Base-by-base conservation (phyloP, 352 stramenopile species). In the Phytophthora sansomeana region DNA sequence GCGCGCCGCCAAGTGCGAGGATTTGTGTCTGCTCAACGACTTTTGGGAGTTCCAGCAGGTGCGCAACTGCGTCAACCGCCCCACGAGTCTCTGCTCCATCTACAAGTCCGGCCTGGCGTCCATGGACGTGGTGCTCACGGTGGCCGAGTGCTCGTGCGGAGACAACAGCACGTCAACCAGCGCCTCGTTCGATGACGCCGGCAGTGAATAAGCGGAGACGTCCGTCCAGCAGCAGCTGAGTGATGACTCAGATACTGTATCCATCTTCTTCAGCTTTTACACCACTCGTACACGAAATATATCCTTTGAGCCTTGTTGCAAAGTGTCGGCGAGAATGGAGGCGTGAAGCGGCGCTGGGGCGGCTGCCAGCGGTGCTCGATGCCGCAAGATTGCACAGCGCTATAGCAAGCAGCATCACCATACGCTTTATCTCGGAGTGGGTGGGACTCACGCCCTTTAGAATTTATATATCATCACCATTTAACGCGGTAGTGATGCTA, bases 11-110 rank as follows among this genome's bases (percentile, higher is more conserved):
- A 92, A 90, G 71, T 91, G 83, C 70, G 58, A 75, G 39, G 81
- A 92, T 47, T 30, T 92, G 11, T 90, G 83, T 49, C 56, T 72
- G 48, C 77, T 91, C 13, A 47, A 67, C n/a, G 68, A 76, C 54
- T 90, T 90, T 53, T 92, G 81, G 80, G 49, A 65, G 30, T 77
- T 81, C 67, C 81, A 90, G 66, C 53, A 86, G 43, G 62, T 39
- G 21, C 81, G 80, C 67, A 90, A 89, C 62, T 92, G 83, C 70
- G n/a, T 70, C 36, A 81, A 75, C 60, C 67, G 71, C 41, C 70
- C 80, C 26, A 87, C 77, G 6, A 75, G 67, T 17, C 77, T 90
- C 29, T 92, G 81, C 63, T 77, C 74, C 46, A 61, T 83, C 61
- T 92, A 87, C 76, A 86, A 85, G 57, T 63, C 74, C 5, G 78